Base-by-base conservation (phyloP, 2,329 filamentous ascomycete species). In the Claviceps purpurea region DNA sequence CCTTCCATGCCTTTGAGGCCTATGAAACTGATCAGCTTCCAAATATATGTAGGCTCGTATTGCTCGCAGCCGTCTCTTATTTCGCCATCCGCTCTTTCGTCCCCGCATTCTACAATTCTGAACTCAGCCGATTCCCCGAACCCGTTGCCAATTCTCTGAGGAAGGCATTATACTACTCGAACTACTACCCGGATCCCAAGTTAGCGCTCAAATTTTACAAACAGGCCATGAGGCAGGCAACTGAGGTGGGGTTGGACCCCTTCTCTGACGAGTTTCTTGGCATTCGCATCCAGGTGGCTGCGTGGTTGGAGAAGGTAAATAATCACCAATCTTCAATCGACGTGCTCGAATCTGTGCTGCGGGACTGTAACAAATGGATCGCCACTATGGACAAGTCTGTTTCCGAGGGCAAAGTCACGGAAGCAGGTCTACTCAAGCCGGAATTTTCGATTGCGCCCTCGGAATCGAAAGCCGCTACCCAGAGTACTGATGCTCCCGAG, bases 211-310 rank as follows among this genome's bases (percentile, higher is more conserved):
- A 88, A 59, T 88, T 88, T 66, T 97, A 95, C 66, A 83, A 83
- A 60, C 78, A 85, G 57, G 89, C 90, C 3, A 73, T 97, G 53
- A 74, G 82, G 56, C 76, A 85, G 50, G 89, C 89, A 53, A 72
- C 82, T 49, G 82, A 88, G 61, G 63, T 85, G 49, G 81, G 82
- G 0, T 79, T 98, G 71, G 89, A 97, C 63, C 88, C 87, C 0
- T 94, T 90, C 64, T 90, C 87, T 4, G 87, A 96, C 60, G 90
- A 96, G 65, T 84, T 96, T 38, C 76, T 96, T 59, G 93, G 93
- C 8, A 82, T 97, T 50, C 88, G 89, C 62, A 83, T 97, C 49
- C 82, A 90, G 64, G 75, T 95, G 8, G 82, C 88, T 1, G 76
- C 77, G 10, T 82, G 95, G 75, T 75, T 95, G 56, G 88, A 96